Base-by-base conservation (phyloP, 2,329 filamentous ascomycete genomes). In the Phyllosticta paracitricarpa region DNA sequence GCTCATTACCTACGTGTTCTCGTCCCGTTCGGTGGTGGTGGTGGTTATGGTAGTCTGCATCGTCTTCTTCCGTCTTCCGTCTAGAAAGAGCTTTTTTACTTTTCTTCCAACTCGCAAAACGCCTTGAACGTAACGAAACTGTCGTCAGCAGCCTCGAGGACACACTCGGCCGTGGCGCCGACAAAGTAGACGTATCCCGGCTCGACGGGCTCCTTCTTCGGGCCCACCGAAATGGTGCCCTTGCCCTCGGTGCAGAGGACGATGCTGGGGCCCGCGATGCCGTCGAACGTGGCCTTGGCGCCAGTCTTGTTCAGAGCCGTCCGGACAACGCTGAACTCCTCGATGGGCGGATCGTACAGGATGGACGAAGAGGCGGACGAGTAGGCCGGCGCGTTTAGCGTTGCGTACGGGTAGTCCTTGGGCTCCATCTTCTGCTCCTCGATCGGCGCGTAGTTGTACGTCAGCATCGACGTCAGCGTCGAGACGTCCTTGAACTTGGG, bases 401-500 rank as follows among this genome's bases (percentile, higher is more conserved):
- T 89, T 12, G 83, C 88, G 71, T 94, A 96, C 1, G 91, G 88
- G 72, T 96, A 97, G 68, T 94, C 89, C 17, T 80, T 81, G 0
- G 94, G 91, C 4, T 81, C 72, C 87, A 99, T 95, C 79, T 97
- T 97, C 74, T 99, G 94, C 76, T 96, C 87, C 63, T 89, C 87
- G 66, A 97, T 97, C 2, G 94, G 93, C 0, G 94, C 92, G 70
- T 95, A 97, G 68, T 87, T 89, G 79, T 99, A 99, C 0, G 94
- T 99, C 66, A 99, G 79, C 87, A 96, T 96, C 64, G 85, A 82
- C 35, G 93, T 91, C 10, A 99, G 81, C 0, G 91, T 97, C 59
- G 86, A 78, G 24, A 97, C 90, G 68, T 99, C 94, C 78, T 97
- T 97, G 82, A 96, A 99, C 74, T 99, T 99, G 61, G 94, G 94